Evolutionary conservation across 2,329 filamentous ascomycete genomes (phyloP).

Genomic region (Karstenula rhodostoma): DNA sequence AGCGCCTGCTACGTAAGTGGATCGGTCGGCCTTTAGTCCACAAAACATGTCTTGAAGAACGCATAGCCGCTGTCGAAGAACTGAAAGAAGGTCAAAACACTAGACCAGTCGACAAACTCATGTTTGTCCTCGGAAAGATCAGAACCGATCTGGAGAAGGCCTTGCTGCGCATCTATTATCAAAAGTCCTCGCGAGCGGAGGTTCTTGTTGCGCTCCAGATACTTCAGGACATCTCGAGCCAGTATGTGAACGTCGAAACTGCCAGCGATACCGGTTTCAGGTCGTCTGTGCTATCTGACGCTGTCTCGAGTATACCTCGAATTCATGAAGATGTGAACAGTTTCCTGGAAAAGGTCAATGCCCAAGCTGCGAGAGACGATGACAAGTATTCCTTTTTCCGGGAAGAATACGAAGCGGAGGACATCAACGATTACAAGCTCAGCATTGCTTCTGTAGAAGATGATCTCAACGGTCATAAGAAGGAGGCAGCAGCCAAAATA

Average conservation of each 20-base stretch:
- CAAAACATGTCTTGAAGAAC: constrained; percentile 74
- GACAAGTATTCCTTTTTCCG: constrained; percentile 96
- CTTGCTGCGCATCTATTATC: constrained; percentile 95
- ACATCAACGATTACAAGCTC: constrained; percentile 88
- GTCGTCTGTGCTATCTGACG: constrained; percentile 73
- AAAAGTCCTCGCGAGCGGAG: constrained; percentile 90
- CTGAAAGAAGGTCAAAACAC: constrained; percentile 74
- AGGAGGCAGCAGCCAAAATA: constrained; percentile 74
- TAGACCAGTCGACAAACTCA: constrained; percentile 75
- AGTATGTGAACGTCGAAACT: constrained; percentile 74
- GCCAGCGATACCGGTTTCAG: constrained; percentile 75
- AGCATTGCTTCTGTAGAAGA: constrained; percentile 92
- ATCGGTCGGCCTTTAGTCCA: constrained; percentile 89
- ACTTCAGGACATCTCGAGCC: constrained; percentile 79
- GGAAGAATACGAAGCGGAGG: constrained; percentile 85
- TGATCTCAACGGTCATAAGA: constrained; percentile 80
- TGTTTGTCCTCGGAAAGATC: constrained; percentile 72
- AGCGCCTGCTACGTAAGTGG: constrained; percentile 90
- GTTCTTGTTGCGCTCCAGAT: constrained; percentile 85
- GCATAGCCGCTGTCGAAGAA: constrained; percentile 86
- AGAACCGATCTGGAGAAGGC: constrained; percentile 90
- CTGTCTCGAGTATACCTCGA: constrained; percentile 76
- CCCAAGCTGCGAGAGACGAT: constrained; percentile 80
- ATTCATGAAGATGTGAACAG: constrained; percentile 76
- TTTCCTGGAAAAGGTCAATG: constrained; percentile 86